Percentiles rank a stretch among this genome's conserved stretches.
phyloP scores from a whole-genome alignment of 345 rosid genomes.

The Salix arbutifolia region DNA sequence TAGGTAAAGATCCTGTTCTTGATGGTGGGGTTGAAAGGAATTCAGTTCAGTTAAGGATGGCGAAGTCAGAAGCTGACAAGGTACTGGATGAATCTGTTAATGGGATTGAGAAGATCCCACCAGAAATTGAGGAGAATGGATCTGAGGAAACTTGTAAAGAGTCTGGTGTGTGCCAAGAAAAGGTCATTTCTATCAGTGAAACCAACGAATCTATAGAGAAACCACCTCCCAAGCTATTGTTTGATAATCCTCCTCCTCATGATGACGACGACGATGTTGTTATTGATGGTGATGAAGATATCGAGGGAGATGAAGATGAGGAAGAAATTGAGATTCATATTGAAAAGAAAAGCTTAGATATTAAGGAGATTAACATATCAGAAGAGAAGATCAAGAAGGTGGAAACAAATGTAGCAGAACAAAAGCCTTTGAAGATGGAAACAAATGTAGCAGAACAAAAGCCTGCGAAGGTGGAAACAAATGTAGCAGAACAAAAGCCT shows the following conservation, averaged over 20 bases:
- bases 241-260: background rate
- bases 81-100: slow-evolving; percentile 19
- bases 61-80: slow-evolving; percentile 24
- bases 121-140: slow-evolving; percentile 23
- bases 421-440: slow-evolving; percentile 14
- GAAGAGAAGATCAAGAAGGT: slow-evolving; percentile 10
- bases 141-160: slow-evolving; percentile 47
- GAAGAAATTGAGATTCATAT: slow-evolving; percentile 28
- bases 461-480: slow-evolving; percentile 7
- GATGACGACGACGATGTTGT: slow-evolving; percentile 27
- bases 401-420: slow-evolving; percentile 6
- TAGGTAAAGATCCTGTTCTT: background rate
- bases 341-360: slow-evolving; percentile 39
- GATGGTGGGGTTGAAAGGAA: slow-evolving; percentile 10
- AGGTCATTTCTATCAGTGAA: slow-evolving; percentile 25
- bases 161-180: slow-evolving; percentile 53
- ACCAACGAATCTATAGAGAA: slow-evolving; percentile 14
- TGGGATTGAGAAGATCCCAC: slow-evolving; percentile 29
- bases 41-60: slow-evolving; percentile 22
- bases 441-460: slow-evolving; percentile 18
- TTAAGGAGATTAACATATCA: slow-evolving; percentile 46
- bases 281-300: slow-evolving; percentile 39
- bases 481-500: slow-evolving; percentile 18
- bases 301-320: slow-evolving; percentile 28
- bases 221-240: slow-evolving; percentile 1